Evolutionary conservation across 257 asterid genomes (phyloP).

Genomic region (Solanum megistacrolobum): DNA sequence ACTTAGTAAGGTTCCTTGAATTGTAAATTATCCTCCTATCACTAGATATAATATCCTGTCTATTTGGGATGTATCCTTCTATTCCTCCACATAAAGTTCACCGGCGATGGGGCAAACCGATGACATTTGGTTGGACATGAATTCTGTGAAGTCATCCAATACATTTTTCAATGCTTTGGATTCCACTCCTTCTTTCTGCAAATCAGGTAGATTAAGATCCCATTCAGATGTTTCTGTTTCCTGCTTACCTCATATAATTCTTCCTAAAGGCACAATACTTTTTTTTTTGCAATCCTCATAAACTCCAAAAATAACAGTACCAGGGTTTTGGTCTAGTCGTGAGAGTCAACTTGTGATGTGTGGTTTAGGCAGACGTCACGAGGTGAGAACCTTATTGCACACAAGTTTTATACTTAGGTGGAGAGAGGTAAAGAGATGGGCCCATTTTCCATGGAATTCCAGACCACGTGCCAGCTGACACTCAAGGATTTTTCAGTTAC

Average conservation of each 20-base stretch:
- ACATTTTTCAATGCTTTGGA: neutral
- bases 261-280: neutral
- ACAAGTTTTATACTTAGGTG: neutral
- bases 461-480: neutral
- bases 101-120: neutral
- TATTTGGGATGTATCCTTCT: neutral
- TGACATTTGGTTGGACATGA: neutral
- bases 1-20: neutral
- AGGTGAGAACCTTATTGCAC: neutral
- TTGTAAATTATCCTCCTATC: neutral
- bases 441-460: neutral
- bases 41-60: neutral
- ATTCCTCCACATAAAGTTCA: neutral
- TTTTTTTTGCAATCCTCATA: neutral
- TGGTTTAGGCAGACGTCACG: neutral
- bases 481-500: neutral
- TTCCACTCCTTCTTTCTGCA: neutral
- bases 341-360: neutral
- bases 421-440: neutral
- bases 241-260: neutral
- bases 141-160: neutral
- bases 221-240: neutral
- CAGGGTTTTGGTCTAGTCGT: neutral
- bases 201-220: neutral
- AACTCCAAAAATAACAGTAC: neutral